phyloP scores from a whole-genome alignment of 164 flowering plant genomes.

The Vitis rotundifolia region DNA sequence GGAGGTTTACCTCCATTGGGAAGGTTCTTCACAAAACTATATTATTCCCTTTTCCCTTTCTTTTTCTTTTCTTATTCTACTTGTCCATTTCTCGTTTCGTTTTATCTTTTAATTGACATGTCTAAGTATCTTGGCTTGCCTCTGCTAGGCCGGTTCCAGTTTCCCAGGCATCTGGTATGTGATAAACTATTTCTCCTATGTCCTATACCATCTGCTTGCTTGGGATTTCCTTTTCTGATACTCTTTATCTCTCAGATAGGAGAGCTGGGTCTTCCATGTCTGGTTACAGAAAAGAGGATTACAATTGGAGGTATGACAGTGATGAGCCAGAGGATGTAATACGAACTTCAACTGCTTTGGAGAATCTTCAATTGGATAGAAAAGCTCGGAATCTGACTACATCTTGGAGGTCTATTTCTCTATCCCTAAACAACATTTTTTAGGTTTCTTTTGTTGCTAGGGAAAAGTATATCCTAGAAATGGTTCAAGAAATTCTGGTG shows the following conservation, averaged over 20 bases:
- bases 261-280: slow-evolving; percentile 75
- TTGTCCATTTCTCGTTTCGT: not conserved
- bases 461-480: not conserved
- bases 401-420: slow-evolving; percentile 80
- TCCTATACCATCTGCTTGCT: slow-evolving; percentile 2
- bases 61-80: not conserved
- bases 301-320: slow-evolving; percentile 85
- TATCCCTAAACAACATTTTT: not conserved
- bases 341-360: slow-evolving; percentile 83
- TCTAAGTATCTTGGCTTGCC: slow-evolving; percentile 18
- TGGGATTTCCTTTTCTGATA: slow-evolving; percentile 13
- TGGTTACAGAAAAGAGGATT: slow-evolving; percentile 84
- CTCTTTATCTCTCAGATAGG: slow-evolving; percentile 49
- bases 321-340: slow-evolving; percentile 86
- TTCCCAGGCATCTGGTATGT: slow-evolving; percentile 83
- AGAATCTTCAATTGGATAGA: slow-evolving; percentile 93
- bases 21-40: slow-evolving; percentile 47
- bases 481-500: not conserved
- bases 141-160: slow-evolving; percentile 61
- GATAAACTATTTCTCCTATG: not conserved
- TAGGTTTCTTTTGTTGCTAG: not conserved
- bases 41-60: not conserved
- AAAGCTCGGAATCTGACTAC: slow-evolving; percentile 90
- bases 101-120: slow-evolving; percentile 11
- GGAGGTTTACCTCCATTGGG: slow-evolving; percentile 95